These are phyloP conservation scores for Epichloe gansuensis DNA, from an alignment of 2,329 filamentous ascomycete genomes.

Conservation along the genomic window DNA sequence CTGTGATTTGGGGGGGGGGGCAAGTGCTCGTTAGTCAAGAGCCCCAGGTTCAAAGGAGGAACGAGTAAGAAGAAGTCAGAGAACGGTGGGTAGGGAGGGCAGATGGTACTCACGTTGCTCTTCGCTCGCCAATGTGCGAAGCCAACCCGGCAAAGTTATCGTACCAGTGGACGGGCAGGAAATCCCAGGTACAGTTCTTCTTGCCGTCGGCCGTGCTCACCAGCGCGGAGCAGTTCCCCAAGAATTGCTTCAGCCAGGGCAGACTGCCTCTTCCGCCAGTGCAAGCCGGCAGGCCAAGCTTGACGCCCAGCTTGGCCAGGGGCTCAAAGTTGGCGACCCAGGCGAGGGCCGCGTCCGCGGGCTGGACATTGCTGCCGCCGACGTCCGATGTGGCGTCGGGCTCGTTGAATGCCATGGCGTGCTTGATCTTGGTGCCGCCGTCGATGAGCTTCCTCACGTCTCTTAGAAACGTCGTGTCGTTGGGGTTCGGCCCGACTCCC, in stretches of 20 bases:
- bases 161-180: slow-evolving; percentile 54
- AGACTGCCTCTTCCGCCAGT: slow-evolving; percentile 49
- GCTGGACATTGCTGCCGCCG: slow-evolving; percentile 51
- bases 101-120: slow-evolving; percentile 18
- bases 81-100: not conserved
- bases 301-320: slow-evolving; percentile 52
- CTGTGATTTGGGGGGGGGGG: slow-evolving; percentile 25
- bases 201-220: slow-evolving; percentile 29
- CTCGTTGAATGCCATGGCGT: slow-evolving; percentile 70
- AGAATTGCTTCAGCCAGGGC: slow-evolving; percentile 54
- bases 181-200: slow-evolving; percentile 48
- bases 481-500: slow-evolving; percentile 38
- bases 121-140: slow-evolving; percentile 46
- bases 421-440: slow-evolving; percentile 42
- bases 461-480: slow-evolving; percentile 47
- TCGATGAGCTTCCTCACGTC: slow-evolving; percentile 42
- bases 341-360: slow-evolving; percentile 48
- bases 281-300: slow-evolving; percentile 57
- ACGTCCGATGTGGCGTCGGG: slow-evolving; percentile 45
- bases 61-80: not conserved
- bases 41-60: too few species aligned
- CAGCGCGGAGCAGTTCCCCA: slow-evolving; percentile 47
- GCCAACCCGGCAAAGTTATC: slow-evolving; percentile 57
- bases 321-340: slow-evolving; percentile 64
- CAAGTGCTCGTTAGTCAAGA: not conserved